Conservation (phyloP, 2,329 filamentous ascomycete genomes). For the Scopulariopsis brevicaulis region DNA sequence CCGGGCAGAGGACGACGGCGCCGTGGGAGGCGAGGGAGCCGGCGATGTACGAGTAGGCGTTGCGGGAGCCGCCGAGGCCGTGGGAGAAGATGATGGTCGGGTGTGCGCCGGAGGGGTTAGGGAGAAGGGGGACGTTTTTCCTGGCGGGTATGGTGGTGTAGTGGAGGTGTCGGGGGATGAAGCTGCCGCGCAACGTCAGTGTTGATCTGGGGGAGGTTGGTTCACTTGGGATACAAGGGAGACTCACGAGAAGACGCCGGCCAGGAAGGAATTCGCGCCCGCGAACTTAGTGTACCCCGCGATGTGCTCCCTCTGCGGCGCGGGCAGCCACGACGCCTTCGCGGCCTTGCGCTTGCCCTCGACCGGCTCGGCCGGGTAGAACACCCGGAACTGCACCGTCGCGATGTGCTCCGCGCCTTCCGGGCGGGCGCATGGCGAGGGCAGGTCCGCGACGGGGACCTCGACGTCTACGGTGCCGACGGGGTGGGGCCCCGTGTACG, state of each 20-base stretch:
- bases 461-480: constrained; percentile 76
- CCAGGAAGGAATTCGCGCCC: constrained; percentile 47
- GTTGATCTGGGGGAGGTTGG: neutral
- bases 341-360: constrained; percentile 25
- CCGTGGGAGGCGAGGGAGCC: constrained; percentile 73
- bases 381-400: constrained; percentile 72
- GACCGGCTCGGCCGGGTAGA: constrained; percentile 47
- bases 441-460: constrained; percentile 53
- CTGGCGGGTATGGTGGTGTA: constrained; percentile 62
- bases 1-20: constrained; percentile 67
- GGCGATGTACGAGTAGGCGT: constrained; percentile 74
- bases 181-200: constrained; percentile 24
- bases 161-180: constrained; percentile 59
- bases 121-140: constrained; percentile 56
- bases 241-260: constrained; percentile 48
- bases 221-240: neutral
- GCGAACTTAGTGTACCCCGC: constrained; percentile 68
- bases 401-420: constrained; percentile 40
- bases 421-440: constrained; percentile 40
- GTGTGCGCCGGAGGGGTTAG: constrained; percentile 30
- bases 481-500: constrained; percentile 66
- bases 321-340: constrained; percentile 64
- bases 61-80: constrained; percentile 69
- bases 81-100: constrained; percentile 81
- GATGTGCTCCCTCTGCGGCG: constrained; percentile 63